Evolutionary conservation across 2,329 filamentous ascomycete genomes (phyloP).

Genomic region (Didymosphaeria variabile): DNA sequence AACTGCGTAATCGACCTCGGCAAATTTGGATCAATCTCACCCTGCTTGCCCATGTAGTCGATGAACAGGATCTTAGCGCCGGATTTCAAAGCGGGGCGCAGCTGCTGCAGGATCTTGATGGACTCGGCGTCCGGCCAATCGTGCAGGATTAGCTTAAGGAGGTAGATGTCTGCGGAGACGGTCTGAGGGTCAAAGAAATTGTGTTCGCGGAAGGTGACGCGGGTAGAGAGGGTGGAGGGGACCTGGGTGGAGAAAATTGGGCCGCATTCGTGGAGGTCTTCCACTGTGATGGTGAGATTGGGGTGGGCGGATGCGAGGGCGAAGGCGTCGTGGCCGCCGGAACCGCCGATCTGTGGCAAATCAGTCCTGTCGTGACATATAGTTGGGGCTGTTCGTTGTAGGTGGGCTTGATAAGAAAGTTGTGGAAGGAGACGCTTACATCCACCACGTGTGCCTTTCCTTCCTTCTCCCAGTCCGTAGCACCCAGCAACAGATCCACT

Average conservation of each 20-base stretch:
- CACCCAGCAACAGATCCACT: constrained; percentile 35
- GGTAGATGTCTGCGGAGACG: constrained; percentile 62
- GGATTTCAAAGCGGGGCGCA: constrained; percentile 65
- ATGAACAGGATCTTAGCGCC: constrained; percentile 59
- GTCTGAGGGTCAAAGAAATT: constrained; percentile 68
- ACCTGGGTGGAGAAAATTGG: constrained; percentile 36
- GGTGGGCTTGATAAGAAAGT: background rate
- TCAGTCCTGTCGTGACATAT: no score
- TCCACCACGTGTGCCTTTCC: constrained; percentile 39
- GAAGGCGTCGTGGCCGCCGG: constrained; percentile 43
- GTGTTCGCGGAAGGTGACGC: constrained; percentile 56
- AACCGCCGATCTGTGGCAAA: constrained; percentile 35
- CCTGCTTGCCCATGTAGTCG: constrained; percentile 47
- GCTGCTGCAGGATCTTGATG: constrained; percentile 49
- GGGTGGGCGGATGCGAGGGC: constrained; percentile 36
- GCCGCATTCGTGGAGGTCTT: constrained; percentile 41
- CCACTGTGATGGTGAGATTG: constrained; percentile 40
- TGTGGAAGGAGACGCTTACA: constrained; percentile 24
- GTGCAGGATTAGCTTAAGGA: constrained; percentile 69
- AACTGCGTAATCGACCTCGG: constrained; percentile 36
- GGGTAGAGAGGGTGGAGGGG: constrained; percentile 32
- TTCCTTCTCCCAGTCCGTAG: constrained; percentile 36
- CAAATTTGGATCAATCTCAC: constrained; percentile 31
- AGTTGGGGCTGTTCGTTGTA: no score
- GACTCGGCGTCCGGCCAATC: constrained; percentile 65